Conservation (phyloP, 2,329 filamentous ascomycete genomes). For the Juglanconis oblonga region DNA sequence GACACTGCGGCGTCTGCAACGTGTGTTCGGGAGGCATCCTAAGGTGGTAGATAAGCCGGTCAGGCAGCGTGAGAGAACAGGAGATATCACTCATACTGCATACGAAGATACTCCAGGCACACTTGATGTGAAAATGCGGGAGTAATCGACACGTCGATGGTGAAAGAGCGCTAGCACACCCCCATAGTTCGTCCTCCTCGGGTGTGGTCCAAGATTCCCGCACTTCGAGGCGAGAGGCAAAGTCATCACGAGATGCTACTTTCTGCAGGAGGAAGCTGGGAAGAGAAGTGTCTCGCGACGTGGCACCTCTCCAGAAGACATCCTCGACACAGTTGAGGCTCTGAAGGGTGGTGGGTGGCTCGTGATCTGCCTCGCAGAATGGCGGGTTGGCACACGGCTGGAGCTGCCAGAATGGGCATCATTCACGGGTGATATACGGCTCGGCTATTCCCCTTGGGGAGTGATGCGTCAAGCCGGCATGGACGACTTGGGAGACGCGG, state of each 20-base stretch:
- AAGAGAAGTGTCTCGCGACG: neutral
- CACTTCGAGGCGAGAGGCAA: neutral
- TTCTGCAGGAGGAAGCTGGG: neutral
- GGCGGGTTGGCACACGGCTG: neutral
- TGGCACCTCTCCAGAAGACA: neutral
- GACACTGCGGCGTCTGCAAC: neutral
- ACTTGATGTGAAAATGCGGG: too few relatives aligned
- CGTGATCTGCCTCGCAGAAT: neutral
- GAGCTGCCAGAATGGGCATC: neutral
- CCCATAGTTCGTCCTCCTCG: too few relatives aligned
- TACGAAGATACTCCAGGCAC: neutral
- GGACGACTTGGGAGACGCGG: neutral
- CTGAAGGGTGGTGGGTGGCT: neutral
- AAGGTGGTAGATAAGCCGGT: neutral
- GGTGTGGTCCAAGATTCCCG: neutral
- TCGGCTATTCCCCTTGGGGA: neutral
- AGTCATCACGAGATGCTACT: neutral
- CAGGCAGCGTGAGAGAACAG: too few relatives aligned
- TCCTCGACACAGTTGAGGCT: neutral
- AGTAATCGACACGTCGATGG: too few relatives aligned
- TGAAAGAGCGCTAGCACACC: neutral
- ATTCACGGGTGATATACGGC: neutral
- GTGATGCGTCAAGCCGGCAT: neutral
- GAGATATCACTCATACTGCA: neutral
- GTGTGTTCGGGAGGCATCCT: neutral